Base-by-base conservation (phyloP, 1,284 basidiomycete genomes). In the Papiliotrema terrestris region DNA sequence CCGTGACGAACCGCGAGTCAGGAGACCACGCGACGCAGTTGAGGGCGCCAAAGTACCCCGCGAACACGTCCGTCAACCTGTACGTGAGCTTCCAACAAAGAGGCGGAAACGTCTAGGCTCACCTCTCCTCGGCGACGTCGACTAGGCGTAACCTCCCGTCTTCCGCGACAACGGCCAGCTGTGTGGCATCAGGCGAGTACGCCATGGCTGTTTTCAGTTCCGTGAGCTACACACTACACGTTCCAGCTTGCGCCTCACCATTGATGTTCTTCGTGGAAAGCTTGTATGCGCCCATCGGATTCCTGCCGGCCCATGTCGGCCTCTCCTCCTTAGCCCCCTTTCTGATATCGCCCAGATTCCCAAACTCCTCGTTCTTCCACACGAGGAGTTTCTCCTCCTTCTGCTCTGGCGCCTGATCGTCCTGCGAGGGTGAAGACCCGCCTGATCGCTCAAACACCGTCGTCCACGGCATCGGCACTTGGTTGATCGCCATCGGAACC, bases 11-110 rank as follows among this genome's bases (percentile, higher is more conserved):
- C 41, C 91, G 85, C 20, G 91, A 90, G 73, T 98, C 94, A 1
- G 93, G 92, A 9, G 91, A 94, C 93, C 94, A 98, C 0, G 89
- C 85, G 1, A 95, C 71, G 64, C 88, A 93, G 8, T 86, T 91
- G 29, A 98, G 73, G 1, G 89, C 83, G 15, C 92, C 93, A 69
- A 95, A 97, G 74, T 97, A 97, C 8, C 90, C 89, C 2, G 89
- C 84, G 68, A 90, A 96, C 58, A 88, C 90, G 69, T 96, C 91
- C 29, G 91, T 83, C 25, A 95, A 82, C 63, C 88, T 91, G 56
- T 50, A 15, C 25, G 32, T 47, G 26, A 43, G 36, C 25, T 29
- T 15, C 17, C n/a, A n/a, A 29, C 14, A 41, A 15, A 36, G 11
- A 32, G 29, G 44, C 23, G 38, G n/a, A 8, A 6, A 19, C 14